Conservation (phyloP, 208 protist genomes). For the Crithidia sp. region DNA sequence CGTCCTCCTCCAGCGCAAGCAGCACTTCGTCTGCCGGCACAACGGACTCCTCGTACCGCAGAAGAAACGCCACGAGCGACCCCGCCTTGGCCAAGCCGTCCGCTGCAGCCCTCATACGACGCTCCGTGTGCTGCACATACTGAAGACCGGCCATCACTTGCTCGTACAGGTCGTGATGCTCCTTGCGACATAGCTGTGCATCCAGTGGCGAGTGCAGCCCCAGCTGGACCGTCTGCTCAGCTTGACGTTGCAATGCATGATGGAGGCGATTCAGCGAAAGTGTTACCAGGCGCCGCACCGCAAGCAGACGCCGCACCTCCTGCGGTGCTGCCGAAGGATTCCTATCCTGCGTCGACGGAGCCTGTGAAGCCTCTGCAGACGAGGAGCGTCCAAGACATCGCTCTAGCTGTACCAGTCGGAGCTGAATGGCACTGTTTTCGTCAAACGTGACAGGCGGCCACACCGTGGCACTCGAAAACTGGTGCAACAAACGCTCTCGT, state of each 20-base stretch:
- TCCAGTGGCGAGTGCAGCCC: constrained; percentile 69
- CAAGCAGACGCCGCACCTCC: constrained; percentile 54
- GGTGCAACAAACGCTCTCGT: constrained; percentile 38
- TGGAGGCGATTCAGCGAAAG: constrained; percentile 68
- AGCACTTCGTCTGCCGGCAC: constrained; percentile 35
- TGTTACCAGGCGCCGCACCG: constrained; percentile 52
- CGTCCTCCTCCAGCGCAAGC: constrained; percentile 57
- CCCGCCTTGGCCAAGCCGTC: constrained; percentile 39
- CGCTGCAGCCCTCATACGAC: constrained; percentile 34
- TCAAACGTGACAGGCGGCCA: constrained; percentile 79
- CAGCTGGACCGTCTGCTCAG: constrained; percentile 53
- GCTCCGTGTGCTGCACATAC: constrained; percentile 42
- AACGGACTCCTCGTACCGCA: constrained; percentile 35
- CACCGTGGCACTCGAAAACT: constrained; percentile 44
- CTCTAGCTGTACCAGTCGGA: constrained; percentile 53
- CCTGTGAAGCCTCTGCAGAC: background rate
- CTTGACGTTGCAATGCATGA: constrained; percentile 58
- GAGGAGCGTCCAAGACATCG: constrained; percentile 32
- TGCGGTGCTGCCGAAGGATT: background rate
- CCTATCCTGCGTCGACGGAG: background rate
- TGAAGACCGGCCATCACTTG: constrained; percentile 48
- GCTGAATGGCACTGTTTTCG: constrained; percentile 44
- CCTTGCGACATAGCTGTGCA: constrained; percentile 57
- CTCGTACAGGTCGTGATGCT: constrained; percentile 53
- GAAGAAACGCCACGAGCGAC: constrained; percentile 44